Evolutionary conservation across 306 rosid genomes (phyloP).

Genomic region (Carpinus fangiana): DNA sequence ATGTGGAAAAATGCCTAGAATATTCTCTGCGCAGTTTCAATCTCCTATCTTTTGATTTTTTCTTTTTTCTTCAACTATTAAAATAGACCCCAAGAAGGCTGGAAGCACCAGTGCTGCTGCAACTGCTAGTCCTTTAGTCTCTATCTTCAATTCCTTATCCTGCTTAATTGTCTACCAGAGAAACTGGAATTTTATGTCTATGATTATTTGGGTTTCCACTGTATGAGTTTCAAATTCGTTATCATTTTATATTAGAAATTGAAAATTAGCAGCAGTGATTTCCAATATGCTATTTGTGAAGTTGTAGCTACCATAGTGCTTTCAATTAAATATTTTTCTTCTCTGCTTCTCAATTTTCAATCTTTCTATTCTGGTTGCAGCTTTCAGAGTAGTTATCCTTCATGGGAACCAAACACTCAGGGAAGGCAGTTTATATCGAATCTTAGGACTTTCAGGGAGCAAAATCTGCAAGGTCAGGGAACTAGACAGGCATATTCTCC

Average conservation of each 20-base stretch:
- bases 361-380: constrained; percentile 47
- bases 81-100: not conserved
- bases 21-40: not conserved
- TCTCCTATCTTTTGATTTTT: not conserved
- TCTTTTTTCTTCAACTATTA: not conserved
- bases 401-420: constrained; percentile 76
- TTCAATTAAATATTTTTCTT: constrained; percentile 4
- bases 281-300: not conserved
- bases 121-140: not conserved
- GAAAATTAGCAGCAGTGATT: not conserved
- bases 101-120: not conserved
- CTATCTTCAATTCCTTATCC: not conserved
- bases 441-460: constrained; percentile 64
- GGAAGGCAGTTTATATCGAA: constrained; percentile 63
- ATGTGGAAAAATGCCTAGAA: not conserved
- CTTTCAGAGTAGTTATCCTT: constrained; percentile 76
- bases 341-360: constrained; percentile 18
- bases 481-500: constrained; percentile 43
- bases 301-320: not conserved
- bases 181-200: not conserved
- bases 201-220: not conserved
- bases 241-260: not conserved
- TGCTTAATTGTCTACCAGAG: not conserved
- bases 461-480: constrained; percentile 48
- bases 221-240: not conserved